A percentile compares a stretch with the other conserved stretches of the same genome.
Conservation (phyloP, 164 flowering plant genomes). For the Buxus sempervirens region DNA sequence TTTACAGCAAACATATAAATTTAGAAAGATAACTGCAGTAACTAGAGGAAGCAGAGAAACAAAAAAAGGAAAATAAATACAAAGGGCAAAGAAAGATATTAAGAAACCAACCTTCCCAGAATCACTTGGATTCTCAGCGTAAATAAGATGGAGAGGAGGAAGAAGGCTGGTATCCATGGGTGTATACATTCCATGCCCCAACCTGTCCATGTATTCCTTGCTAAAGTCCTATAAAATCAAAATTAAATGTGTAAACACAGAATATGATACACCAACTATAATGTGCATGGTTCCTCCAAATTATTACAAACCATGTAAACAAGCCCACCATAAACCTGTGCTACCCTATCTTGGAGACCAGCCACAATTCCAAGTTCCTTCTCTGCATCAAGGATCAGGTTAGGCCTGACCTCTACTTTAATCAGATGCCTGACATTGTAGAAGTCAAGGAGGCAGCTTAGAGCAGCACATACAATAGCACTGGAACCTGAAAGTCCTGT, state of each 20-base stretch:
- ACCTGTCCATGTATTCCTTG: slow-evolving; percentile 67
- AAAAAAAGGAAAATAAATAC: background rate
- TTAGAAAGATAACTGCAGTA: background rate
- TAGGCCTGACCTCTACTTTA: slow-evolving; percentile 87
- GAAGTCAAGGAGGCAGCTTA: slow-evolving; percentile 88
- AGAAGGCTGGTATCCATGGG: slow-evolving; percentile 75
- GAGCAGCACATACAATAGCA: slow-evolving; percentile 90
- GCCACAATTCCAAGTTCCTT: slow-evolving; percentile 96
- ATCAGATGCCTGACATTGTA: slow-evolving; percentile 72
- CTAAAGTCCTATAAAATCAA: slow-evolving; percentile 60
- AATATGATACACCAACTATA: background rate
- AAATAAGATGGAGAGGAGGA: slow-evolving; percentile 84
- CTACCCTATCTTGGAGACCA: slow-evolving; percentile 97
- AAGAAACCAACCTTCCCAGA: slow-evolving; percentile 78
- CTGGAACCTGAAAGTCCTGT: slow-evolving; percentile 99
- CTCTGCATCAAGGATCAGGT: slow-evolving; percentile 81
- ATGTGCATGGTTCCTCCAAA: background rate
- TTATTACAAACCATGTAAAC: slow-evolving; percentile 74
- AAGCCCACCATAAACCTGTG: slow-evolving; percentile 96
- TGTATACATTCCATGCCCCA: slow-evolving; percentile 79
- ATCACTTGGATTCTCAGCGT: slow-evolving; percentile 98
- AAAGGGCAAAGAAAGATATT: background rate
- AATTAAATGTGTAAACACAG: background rate
- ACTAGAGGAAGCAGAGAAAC: background rate
- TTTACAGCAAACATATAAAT: background rate